phyloP scores from a whole-genome alignment of 1,139 yeast species.

The Zygoascus meyerae region DNA sequence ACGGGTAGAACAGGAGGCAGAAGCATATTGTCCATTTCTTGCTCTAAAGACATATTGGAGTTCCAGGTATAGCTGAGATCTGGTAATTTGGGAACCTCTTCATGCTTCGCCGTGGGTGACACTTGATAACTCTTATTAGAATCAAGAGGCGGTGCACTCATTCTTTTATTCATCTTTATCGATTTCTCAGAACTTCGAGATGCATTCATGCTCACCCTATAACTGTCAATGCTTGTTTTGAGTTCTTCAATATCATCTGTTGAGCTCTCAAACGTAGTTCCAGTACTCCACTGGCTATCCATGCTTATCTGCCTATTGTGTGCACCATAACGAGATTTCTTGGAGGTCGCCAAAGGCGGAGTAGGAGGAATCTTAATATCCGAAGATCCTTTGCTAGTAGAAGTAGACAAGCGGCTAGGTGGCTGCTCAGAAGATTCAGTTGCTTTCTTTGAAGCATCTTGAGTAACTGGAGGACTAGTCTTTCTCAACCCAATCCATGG shows the following conservation, averaged over 20 bases:
- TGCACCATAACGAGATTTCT: background rate
- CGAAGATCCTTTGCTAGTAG: background rate
- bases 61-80: constrained; percentile 13
- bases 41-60: constrained; percentile 12
- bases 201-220: constrained; percentile 15
- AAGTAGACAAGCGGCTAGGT: background rate
- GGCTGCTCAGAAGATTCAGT: background rate
- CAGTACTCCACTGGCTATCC: constrained; percentile 2
- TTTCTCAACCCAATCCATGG: constrained; percentile 1
- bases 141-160: too few species aligned
- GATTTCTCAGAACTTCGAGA: background rate
- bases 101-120: too few species aligned
- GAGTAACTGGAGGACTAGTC: background rate
- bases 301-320: constrained; percentile 2
- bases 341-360: constrained; percentile 3
- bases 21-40: constrained; percentile 15
- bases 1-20: constrained; percentile 11
- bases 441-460: background rate
- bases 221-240: constrained; percentile 17
- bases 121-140: too few species aligned
- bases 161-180: too few species aligned
- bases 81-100: background rate
- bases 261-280: background rate
- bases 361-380: constrained; percentile 1
- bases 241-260: constrained; percentile 13